Evolutionary conservation across 1,284 basidiomycete species (phyloP), one percentile per base, ranked within the genome.

Genomic region (Trametes pubescens): DNA sequence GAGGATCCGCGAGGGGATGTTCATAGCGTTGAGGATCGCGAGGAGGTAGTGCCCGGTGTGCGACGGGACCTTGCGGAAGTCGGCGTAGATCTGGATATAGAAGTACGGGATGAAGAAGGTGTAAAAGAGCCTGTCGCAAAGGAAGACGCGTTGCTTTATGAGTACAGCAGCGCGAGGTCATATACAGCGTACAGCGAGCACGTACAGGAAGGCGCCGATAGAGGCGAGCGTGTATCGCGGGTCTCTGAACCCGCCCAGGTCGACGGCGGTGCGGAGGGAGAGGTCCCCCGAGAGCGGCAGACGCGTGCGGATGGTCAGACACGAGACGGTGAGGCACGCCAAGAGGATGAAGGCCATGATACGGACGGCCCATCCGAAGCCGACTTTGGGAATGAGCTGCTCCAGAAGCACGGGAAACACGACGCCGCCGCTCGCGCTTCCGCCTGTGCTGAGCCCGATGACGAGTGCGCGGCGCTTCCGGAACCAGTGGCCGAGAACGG

Each of bases 81-180:
- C 53, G 75, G 78, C 78, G 72, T 85, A 89, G 49, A 82, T 78
- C 35, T 84, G 80, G 57, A 90, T 83, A 76, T 86, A 90, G 72
- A 89, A 87, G 71, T 84, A 86, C 2, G 88, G 88, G 34, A 84
- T 85, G 75, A 88, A 90, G 9, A 89, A 74, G 29, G 85, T 86
- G 59, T 74, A 76, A 62, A 74, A 75, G 18, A 72, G 62, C 35
- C 73, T 75, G 13, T 29, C 26, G 47, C 40, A n/a, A 43, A 4
- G 14, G 18, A 51, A 11, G 26, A 9, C 43, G 18, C 9, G 14
- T 29, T 24, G 18, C 6, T 5, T 11, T 13, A 14, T 29, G 9
- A 38, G 51, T 11, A 18, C 11, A 21, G n/a, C n/a, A 49, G 21
- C 16, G 8, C 6, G 11, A 26, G 4, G 5, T 5, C 26, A 21